Evolutionary conservation across 805 yeast genomes (phyloP), one percentile per base, ranked within the genome.

Genomic region (Starmera pachycereana): DNA sequence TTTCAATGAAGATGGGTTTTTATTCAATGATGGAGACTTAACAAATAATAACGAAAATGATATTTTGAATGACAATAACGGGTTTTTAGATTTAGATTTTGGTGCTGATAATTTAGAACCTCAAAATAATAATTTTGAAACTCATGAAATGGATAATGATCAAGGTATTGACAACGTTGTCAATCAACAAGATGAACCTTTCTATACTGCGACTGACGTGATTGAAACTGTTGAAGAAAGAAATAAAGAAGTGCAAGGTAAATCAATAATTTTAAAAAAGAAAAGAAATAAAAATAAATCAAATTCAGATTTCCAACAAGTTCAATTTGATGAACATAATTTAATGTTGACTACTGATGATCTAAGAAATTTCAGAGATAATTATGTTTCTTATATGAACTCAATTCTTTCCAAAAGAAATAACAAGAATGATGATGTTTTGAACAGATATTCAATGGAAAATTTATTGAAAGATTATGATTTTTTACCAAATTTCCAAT

Each of bases 311-410:
- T 22, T 22, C 9, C 27, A 22, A 5, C 27, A 6, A 2, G 9
- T 22, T 22, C 27, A 4, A 22, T 22, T 8, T 22, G 27, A 22
- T 22, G 27, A 22, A 22, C 27, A 22, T 22, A 22, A 22, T 5
- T 22, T 22, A 22, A 22, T 22, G 27, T 22, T 22, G 27, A 22
- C 27, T 7, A 52, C 59, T 22, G 53, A 50, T 36, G 45, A 48
- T 10, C 32, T 55, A 16, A 48, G 57, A 43, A 12, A 13, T 1
- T 47, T 41, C 27, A 47, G 59, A 42, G 59, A 55, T 44, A 25
- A 43, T 19, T 55, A 55, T 35, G 38, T 50, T 19, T 36, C 27
- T 5, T 27, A 35, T 2, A 52, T 53, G 56, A 8, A 30, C 9
- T 18, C 38, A 34, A 38, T 33, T 28, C 32, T 27, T 27, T 12